phyloP scores from a whole-genome alignment of 2,329 filamentous ascomycete genomes.

The Cladosporium sp. region DNA sequence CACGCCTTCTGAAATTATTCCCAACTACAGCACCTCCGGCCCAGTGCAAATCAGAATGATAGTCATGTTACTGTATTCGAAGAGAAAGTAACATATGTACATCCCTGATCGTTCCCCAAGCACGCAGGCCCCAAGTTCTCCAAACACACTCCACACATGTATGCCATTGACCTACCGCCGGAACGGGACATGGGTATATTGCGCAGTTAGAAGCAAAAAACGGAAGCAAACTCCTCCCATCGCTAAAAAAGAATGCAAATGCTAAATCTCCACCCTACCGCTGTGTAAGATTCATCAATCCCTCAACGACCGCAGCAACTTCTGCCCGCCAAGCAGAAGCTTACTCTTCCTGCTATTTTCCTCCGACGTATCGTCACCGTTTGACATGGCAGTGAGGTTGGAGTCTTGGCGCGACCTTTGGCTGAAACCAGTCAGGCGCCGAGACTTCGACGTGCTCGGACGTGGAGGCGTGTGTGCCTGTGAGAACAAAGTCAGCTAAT shows the following conservation, averaged over 20 bases:
- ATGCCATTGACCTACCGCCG: too few relatives aligned
- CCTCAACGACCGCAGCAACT: constrained; percentile 33
- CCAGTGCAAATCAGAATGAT: too few relatives aligned
- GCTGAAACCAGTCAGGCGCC: constrained; percentile 27
- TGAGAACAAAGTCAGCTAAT: background rate
- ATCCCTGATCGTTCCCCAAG: too few relatives aligned
- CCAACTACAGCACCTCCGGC: too few relatives aligned
- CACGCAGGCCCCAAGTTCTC: too few relatives aligned
- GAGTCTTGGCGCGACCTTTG: constrained; percentile 21
- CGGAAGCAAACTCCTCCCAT: background rate
- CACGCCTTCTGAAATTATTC: too few relatives aligned
- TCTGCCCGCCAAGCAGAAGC: constrained; percentile 38
- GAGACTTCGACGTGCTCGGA: constrained; percentile 21
- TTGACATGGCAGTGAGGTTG: constrained; percentile 1
- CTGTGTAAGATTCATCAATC: constrained; percentile 13
- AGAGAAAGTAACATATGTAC: too few relatives aligned
- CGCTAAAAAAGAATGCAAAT: background rate
- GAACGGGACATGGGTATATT: background rate
- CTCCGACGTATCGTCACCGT: constrained; percentile 24
- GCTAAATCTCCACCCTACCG: background rate
- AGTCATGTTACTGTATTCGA: too few relatives aligned
- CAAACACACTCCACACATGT: too few relatives aligned
- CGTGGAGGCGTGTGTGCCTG: background rate
- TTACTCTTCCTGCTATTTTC: constrained; percentile 35
- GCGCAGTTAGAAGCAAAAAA: background rate